Percentiles rank a stretch among this genome's conserved stretches.
Evolutionary conservation across 306 rosid species (phyloP).

Genomic region (Adenanthera pavonina): DNA sequence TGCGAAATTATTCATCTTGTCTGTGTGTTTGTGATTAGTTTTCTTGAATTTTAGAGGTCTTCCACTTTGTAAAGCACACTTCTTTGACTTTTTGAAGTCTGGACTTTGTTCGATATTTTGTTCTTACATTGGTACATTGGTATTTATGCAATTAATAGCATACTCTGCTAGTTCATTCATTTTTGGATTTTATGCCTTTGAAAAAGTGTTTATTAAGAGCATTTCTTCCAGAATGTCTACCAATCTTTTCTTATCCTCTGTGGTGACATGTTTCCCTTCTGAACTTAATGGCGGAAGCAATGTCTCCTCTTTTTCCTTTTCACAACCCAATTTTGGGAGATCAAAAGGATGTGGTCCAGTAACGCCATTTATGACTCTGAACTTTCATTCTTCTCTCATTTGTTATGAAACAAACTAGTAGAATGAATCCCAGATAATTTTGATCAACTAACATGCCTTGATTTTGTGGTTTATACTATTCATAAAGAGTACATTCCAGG

Average conservation of each 20-base stretch:
- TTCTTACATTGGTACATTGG: not conserved
- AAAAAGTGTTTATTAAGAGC: conserved; percentile 6
- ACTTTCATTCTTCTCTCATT: not conserved
- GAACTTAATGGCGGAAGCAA: conserved; percentile 19
- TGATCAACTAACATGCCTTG: not conserved
- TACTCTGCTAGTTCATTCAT: not conserved
- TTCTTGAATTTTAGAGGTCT: not conserved
- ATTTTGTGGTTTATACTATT: not conserved
- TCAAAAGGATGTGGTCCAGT: not conserved
- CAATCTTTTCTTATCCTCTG: not conserved
- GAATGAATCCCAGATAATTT: not conserved
- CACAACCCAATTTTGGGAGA: not conserved
- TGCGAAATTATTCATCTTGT: conserved; percentile 5
- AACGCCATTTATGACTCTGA: not conserved
- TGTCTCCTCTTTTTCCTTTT: not conserved
- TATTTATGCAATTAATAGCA: not conserved
- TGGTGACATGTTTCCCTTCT: conserved; percentile 1
- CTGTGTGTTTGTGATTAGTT: not conserved
- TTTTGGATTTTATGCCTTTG: conserved; percentile 18
- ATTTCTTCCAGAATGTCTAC: conserved; percentile 6
- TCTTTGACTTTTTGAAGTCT: conserved; percentile 10
- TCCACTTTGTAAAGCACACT: not conserved
- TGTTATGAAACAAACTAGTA: too few relatives aligned
- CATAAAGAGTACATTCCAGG: not conserved
- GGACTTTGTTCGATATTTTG: conserved; percentile 5